Conservation (phyloP, 345 rosid species). For the Pugionium cornutum region DNA sequence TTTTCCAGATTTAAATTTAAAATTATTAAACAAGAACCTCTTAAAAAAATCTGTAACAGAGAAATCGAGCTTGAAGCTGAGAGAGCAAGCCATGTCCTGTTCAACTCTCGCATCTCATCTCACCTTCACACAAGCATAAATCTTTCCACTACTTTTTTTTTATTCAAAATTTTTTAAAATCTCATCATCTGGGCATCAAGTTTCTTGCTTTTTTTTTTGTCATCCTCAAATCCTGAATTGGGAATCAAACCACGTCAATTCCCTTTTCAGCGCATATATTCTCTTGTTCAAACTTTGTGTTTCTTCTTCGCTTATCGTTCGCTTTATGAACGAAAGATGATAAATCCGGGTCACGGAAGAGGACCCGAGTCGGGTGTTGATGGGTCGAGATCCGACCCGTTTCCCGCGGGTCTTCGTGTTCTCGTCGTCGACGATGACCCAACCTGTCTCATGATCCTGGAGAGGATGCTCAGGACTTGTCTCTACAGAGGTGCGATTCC, state of each 20-base stretch:
- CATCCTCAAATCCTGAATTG: constrained; percentile 8
- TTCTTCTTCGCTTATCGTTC: not conserved
- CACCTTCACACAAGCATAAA: constrained; percentile 16
- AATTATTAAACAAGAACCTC: no score
- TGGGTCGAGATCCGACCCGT: constrained; percentile 48
- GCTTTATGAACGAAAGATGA: not conserved
- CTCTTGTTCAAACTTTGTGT: constrained; percentile 27
- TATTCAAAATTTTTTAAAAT: not conserved
- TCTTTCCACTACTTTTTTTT: constrained; percentile 3
- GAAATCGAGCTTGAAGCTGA: no score
- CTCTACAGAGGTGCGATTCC: constrained; percentile 62
- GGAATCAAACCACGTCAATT: constrained; percentile 29
- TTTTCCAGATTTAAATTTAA: no score
- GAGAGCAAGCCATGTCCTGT: constrained; percentile 38
- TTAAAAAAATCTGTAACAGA: no score
- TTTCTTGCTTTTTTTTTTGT: constrained; percentile 14
- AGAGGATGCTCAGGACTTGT: no score
- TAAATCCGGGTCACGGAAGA: constrained; percentile 42
- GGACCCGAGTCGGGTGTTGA: constrained; percentile 38
- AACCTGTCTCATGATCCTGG: no score
- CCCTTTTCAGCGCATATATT: constrained; percentile 20
- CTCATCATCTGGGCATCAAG: constrained; percentile 36
- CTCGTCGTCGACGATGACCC: constrained; percentile 61
- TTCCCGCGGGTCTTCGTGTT: constrained; percentile 81
- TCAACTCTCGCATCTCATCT: constrained; percentile 46